Conservation (phyloP, 2,329 filamentous ascomycete species). For the Cadophora sp. region DNA sequence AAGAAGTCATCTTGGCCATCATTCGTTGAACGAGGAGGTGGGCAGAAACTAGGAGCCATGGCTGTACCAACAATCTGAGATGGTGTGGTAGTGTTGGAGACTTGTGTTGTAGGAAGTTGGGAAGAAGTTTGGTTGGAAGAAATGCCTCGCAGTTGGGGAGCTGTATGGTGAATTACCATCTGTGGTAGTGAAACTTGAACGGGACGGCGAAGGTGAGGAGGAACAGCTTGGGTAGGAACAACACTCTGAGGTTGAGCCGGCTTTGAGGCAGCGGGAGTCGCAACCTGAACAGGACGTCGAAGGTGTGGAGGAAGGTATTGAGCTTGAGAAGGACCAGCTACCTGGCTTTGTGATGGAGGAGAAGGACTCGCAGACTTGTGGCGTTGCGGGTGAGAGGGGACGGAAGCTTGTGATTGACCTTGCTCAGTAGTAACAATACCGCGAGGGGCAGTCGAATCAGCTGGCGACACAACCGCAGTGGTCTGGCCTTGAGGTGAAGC, state of each 20-base stretch:
- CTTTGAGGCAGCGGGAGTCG: background rate
- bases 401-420: background rate
- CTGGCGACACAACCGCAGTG: background rate
- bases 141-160: background rate
- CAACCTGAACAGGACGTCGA: background rate
- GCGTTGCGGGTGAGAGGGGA: background rate
- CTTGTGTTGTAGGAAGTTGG: background rate
- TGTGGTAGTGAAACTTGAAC: background rate
- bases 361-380: background rate
- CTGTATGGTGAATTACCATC: background rate
- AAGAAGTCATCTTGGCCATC: constrained; percentile 8
- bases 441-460: background rate
- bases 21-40: constrained; percentile 1
- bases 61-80: background rate
- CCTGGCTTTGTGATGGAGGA: background rate
- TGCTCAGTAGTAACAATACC: background rate
- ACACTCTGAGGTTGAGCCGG: background rate
- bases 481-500: background rate
- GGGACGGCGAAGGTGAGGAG: constrained; percentile 8
- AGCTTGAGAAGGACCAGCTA: background rate
- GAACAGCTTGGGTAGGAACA: background rate
- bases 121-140: background rate
- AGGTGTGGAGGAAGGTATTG: constrained; percentile 6
- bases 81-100: background rate
- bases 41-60: background rate